These are phyloP conservation scores for Leersia perrieri DNA, from an alignment of 176 grass and related monocot genomes.

Conservation along the genomic window DNA sequence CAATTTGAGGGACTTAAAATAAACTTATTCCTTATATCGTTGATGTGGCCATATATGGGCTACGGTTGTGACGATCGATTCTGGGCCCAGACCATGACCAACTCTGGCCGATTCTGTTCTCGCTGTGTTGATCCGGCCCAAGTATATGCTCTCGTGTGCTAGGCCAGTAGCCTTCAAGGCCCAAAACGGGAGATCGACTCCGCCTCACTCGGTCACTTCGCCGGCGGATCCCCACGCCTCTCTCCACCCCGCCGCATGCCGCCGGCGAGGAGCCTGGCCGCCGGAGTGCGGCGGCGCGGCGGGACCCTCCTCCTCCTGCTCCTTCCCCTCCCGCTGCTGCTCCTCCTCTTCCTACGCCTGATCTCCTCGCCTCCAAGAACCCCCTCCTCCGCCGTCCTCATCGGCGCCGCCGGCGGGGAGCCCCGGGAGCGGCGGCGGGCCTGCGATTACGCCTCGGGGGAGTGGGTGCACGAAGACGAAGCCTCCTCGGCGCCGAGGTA, in stretches of 20 bases:
- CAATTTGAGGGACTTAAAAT: no score
- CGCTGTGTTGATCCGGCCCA: no score
- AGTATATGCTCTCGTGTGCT: neutral
- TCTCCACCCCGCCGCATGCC: constrained; percentile 11
- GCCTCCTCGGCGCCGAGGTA: constrained; percentile 36
- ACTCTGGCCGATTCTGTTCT: no score
- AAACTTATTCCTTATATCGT: no score
- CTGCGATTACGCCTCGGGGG: constrained; percentile 67
- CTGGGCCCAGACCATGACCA: no score
- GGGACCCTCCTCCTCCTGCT: neutral
- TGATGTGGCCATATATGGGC: no score
- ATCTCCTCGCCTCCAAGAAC: neutral
- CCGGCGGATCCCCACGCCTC: neutral
- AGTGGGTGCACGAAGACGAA: constrained; percentile 58
- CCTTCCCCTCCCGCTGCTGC: neutral
- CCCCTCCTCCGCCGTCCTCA: neutral
- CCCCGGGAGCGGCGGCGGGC: neutral
- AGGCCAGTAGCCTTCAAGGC: constrained; percentile 3
- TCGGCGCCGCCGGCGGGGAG: neutral
- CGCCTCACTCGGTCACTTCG: neutral
- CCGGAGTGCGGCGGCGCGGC: constrained; percentile 15
- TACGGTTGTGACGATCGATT: no score
- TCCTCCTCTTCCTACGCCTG: constrained; percentile 20
- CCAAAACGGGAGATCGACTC: neutral
- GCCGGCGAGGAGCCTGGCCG: constrained; percentile 33